These are phyloP conservation scores for Pichia sporocuriosa DNA, from an alignment of 805 yeast species.

Conservation along the genomic window DNA sequence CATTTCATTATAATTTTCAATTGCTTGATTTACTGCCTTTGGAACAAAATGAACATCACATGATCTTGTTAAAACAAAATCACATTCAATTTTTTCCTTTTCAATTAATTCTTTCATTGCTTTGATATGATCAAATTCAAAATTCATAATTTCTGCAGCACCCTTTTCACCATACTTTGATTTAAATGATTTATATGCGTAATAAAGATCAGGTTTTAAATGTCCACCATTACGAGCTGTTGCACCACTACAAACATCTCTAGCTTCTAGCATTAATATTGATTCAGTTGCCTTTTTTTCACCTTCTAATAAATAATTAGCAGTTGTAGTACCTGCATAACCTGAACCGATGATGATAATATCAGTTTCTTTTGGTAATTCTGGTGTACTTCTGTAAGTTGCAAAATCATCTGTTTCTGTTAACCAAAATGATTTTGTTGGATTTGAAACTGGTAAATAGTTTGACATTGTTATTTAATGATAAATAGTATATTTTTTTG, in stretches of 20 bases:
- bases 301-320: conserved; percentile 27
- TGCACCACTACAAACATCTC: conserved; percentile 35
- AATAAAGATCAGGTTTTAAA: conserved; percentile 32
- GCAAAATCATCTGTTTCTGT: conserved; percentile 18
- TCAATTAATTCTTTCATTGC: conserved; percentile 30
- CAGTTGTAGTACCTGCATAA: conserved; percentile 37
- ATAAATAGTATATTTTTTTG: too few species aligned
- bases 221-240: conserved; percentile 48
- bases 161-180: conserved; percentile 21
- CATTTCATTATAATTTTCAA: conserved; percentile 23
- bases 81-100: conserved; percentile 29
- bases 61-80: conserved; percentile 26
- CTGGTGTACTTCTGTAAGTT: conserved; percentile 14
- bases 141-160: conserved; percentile 33
- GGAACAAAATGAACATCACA: conserved; percentile 24
- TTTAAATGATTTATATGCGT: conserved; percentile 14
- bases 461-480: too few species aligned
- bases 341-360: conserved; percentile 39
- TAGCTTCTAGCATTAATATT: conserved; percentile 34
- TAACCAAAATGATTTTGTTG: conserved; percentile 22
- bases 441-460: conserved; percentile 17
- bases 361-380: conserved; percentile 33
- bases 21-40: conserved; percentile 14
- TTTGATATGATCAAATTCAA: conserved; percentile 32
- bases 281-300: conserved; percentile 2